phyloP scores from a whole-genome alignment of 2,329 filamentous ascomycete genomes.

The Xylaria sp. region DNA sequence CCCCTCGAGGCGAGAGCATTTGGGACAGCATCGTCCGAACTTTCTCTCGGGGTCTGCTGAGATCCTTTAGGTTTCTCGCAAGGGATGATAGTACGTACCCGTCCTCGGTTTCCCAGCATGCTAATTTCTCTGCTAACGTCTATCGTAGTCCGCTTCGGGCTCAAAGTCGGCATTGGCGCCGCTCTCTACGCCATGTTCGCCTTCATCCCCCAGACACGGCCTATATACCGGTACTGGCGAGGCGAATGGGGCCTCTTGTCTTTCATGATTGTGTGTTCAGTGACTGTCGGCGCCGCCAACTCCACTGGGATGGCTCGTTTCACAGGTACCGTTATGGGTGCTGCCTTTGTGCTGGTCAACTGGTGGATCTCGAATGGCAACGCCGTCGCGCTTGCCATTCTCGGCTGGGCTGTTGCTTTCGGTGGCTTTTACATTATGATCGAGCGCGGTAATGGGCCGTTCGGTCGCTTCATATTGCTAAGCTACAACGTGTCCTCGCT shows the following conservation, averaged over 20 bases:
- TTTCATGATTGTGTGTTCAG: constrained; percentile 97
- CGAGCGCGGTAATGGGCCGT: constrained; percentile 79
- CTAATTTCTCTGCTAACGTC: constrained; percentile 24
- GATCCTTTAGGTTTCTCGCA: constrained; percentile 50
- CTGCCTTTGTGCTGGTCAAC: constrained; percentile 70
- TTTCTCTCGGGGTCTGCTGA: constrained; percentile 50
- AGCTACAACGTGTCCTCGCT: constrained; percentile 95
- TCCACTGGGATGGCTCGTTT: constrained; percentile 88
- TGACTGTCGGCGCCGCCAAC: constrained; percentile 96
- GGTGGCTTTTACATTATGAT: constrained; percentile 91
- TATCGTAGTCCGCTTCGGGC: constrained; percentile 66
- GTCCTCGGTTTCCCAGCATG: background rate
- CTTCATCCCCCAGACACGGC: constrained; percentile 77
- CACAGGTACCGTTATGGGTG: constrained; percentile 82
- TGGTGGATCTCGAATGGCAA: constrained; percentile 81
- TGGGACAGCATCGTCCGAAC: constrained; percentile 47
- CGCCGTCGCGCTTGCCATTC: constrained; percentile 72
- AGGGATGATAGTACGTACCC: constrained; percentile 54
- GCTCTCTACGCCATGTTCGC: constrained; percentile 87
- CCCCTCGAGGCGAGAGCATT: constrained; percentile 43
- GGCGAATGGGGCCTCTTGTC: constrained; percentile 96
- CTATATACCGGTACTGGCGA: constrained; percentile 83
- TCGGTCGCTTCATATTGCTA: constrained; percentile 90
- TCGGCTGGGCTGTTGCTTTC: constrained; percentile 80
- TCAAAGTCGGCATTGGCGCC: constrained; percentile 92